Evolutionary conservation across 2,329 filamentous ascomycete genomes (phyloP).

Genomic region (Cladosporium sp.): DNA sequence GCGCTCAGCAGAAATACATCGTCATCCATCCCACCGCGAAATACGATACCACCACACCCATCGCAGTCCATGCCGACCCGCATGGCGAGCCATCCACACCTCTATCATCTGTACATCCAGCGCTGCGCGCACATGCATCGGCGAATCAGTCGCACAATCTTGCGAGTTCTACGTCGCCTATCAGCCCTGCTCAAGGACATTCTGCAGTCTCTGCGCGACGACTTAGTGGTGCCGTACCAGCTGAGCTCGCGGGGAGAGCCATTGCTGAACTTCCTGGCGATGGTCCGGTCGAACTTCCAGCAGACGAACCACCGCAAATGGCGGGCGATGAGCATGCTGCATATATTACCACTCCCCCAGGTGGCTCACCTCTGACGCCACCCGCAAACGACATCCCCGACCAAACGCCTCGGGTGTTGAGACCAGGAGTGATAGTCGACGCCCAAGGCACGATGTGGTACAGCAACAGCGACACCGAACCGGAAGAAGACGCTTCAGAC

Average conservation of each 20-base stretch:
- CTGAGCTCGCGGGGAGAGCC: constrained; percentile 8
- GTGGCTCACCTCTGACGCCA: constrained; percentile 10
- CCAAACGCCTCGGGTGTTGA: constrained; percentile 1
- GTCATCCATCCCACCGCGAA: background rate
- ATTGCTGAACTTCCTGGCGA: constrained; percentile 11
- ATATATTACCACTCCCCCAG: constrained; percentile 2
- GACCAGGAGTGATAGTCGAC: background rate
- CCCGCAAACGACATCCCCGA: constrained; percentile 1
- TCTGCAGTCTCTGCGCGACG: background rate
- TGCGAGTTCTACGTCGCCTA: background rate
- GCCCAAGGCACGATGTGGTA: constrained; percentile 8
- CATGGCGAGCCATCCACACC: background rate
- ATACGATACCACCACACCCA: constrained; percentile 4
- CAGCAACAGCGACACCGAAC: constrained; percentile 7
- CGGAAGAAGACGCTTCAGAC: background rate
- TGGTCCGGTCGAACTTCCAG: constrained; percentile 1
- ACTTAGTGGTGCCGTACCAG: constrained; percentile 5
- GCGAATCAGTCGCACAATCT: background rate
- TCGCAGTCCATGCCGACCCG: background rate
- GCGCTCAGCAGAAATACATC: background rate
- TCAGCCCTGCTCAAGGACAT: background rate
- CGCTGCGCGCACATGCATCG: background rate
- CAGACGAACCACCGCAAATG: constrained; percentile 10
- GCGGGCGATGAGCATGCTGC: constrained; percentile 5
- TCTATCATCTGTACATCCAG: background rate